phyloP scores from a whole-genome alignment of 176 grass and related monocot species.

The Eragrostis curvula region DNA sequence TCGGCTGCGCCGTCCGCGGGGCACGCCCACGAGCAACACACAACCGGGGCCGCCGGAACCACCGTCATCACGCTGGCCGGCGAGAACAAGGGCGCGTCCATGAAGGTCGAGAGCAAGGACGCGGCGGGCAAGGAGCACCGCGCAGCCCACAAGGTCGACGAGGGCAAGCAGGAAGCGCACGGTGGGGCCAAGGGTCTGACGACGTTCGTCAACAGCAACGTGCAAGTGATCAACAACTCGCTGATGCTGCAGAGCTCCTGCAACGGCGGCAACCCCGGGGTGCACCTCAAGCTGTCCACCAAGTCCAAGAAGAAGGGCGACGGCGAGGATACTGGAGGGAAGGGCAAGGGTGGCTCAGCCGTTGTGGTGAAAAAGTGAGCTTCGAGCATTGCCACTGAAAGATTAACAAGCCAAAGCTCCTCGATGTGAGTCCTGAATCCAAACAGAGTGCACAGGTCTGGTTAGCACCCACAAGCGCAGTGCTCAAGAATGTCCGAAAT shows the following conservation, averaged over 20 bases:
- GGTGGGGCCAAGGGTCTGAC: conserved; percentile 12
- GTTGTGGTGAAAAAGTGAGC: conserved; percentile 8
- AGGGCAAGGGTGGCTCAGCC: neutral
- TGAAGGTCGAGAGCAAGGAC: conserved; percentile 44
- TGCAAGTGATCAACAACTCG: conserved; percentile 89
- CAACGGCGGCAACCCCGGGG: conserved; percentile 48
- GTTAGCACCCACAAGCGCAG: too few species aligned
- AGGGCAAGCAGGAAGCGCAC: neutral
- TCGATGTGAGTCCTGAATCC: neutral
- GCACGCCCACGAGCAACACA: neutral
- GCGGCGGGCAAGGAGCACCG: conserved; percentile 9
- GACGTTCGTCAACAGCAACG: conserved; percentile 73
- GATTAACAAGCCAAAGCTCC: neutral
- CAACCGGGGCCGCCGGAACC: neutral
- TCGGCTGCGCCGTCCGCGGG: neutral
- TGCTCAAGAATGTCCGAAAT: neutral
- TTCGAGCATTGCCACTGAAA: neutral
- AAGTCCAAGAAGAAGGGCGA: conserved; percentile 40
- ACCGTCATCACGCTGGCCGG: conserved; percentile 71
- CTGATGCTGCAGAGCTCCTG: conserved; percentile 64
- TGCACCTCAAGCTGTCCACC: conserved; percentile 57
- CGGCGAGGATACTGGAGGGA: neutral
- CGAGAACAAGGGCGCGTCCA: conserved; percentile 75
- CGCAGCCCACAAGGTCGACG: conserved; percentile 5
- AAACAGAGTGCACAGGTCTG: neutral